Conservation (phyloP, 2,329 filamentous ascomycete species). For the Colletotrichum destructivum region DNA sequence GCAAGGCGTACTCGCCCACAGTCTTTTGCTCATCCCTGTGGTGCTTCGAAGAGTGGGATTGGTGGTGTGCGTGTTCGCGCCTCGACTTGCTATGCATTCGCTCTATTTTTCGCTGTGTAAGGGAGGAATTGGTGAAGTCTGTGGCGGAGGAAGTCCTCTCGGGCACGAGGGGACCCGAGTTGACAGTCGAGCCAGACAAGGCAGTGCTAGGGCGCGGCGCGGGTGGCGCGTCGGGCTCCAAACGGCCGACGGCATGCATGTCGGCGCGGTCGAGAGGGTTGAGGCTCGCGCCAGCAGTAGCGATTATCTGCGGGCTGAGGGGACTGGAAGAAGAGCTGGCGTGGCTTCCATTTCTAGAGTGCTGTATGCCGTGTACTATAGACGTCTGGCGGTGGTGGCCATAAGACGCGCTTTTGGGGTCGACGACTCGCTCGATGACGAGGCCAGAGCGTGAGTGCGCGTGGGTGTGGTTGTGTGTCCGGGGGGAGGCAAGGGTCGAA, state of each 20-base stretch:
- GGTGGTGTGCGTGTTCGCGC: constrained; percentile 81
- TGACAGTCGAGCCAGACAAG: constrained; percentile 61
- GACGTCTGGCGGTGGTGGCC: constrained; percentile 97
- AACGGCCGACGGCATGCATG: constrained; percentile 62
- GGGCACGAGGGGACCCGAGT: constrained; percentile 50
- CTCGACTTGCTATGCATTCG: constrained; percentile 77
- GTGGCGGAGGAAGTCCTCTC: constrained; percentile 64
- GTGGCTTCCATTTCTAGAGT: constrained; percentile 90
- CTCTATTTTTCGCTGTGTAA: constrained; percentile 69
- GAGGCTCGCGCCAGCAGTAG: constrained; percentile 73
- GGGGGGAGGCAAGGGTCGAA: constrained; percentile 53
- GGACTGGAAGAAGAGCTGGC: constrained; percentile 86
- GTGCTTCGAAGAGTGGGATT: constrained; percentile 81
- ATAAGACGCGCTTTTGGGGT: constrained; percentile 73
- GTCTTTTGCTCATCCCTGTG: constrained; percentile 85
- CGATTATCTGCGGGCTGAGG: constrained; percentile 88
- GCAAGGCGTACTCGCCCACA: constrained; percentile 96
- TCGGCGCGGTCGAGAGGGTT: constrained; percentile 65
- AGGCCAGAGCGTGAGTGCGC: constrained; percentile 59
- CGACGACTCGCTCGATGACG: constrained; percentile 67
- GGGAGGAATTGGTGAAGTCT: constrained; percentile 60
- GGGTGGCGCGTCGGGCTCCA: constrained; percentile 60
- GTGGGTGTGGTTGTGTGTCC: constrained; percentile 56
- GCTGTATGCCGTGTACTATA: constrained; percentile 96
- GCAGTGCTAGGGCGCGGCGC: constrained; percentile 62